Conservation (phyloP, 805 yeast species). For the Jamesozyma lodderae region DNA sequence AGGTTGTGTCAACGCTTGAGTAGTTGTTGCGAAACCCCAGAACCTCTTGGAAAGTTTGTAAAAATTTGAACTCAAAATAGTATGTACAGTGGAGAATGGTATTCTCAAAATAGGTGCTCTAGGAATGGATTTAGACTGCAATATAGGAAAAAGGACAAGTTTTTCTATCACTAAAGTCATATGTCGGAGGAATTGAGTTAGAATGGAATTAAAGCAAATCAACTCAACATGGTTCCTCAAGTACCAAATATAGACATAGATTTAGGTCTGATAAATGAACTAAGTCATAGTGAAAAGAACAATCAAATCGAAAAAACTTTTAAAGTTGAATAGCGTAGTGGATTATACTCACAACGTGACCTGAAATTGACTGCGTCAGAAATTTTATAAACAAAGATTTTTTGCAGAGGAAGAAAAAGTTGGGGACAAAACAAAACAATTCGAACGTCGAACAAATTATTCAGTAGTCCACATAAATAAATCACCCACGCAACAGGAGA, state of each 20-base stretch:
- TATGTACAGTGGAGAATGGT: background rate
- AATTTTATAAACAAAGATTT: too few relatives aligned
- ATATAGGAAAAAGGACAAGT: background rate
- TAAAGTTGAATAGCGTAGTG: too few relatives aligned
- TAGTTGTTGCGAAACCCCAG: background rate
- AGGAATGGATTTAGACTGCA: background rate
- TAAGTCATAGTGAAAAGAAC: background rate
- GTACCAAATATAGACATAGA: background rate
- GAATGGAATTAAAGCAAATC: background rate
- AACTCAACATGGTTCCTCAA: background rate
- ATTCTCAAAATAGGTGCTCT: background rate
- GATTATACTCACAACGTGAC: too few relatives aligned
- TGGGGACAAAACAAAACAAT: too few relatives aligned
- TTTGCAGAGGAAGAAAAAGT: too few relatives aligned
- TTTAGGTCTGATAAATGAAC: background rate
- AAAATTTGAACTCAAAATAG: background rate
- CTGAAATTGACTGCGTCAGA: too few relatives aligned
- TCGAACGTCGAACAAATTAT: too few relatives aligned
- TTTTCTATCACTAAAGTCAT: background rate
- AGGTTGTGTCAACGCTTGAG: constrained; percentile 3
- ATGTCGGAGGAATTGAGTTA: background rate
- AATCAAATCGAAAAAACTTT: background rate
- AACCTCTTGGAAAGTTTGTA: background rate
- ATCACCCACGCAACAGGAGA: too few relatives aligned
- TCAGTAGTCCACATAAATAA: too few relatives aligned